Base-by-base conservation (phyloP, 1,284 basidiomycete genomes). In the Papiliotrema flavescens region DNA sequence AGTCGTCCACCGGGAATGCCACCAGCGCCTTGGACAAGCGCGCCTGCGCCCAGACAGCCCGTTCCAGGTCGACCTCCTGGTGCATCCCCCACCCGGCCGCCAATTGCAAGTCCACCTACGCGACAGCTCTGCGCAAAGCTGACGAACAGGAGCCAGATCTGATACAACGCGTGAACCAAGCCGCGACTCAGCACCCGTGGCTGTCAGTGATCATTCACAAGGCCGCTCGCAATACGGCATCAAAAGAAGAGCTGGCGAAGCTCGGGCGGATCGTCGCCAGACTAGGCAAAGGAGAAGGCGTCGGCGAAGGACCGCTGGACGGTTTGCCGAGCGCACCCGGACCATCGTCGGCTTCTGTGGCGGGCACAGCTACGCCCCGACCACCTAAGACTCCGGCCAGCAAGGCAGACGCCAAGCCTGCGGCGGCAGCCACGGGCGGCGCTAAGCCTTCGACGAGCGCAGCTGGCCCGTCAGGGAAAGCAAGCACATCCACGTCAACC, bases 171-270 rank as follows among this genome's bases (percentile, higher is more conserved):
- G 73, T 75, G 36, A 75, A 75, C 49, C 62, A 63, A 34, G 73
- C 73, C 3, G 73, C 73, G 0, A 57, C 67, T 0, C 63, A 65
- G 39, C 61, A 69, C 43, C 65, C 65, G 2, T 75, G 73, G 73
- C 60, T 75, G 0, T 69, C 69, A 1, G 57, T 68, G 4, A 56
- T 75, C 24, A 75, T 75, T 24, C 72, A 75, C 62, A 75, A 73
- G 59, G 73, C 73, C 1, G 73, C 73, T n/a, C 59, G 70, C 22
- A 67, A 62, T 46, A 62, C 61, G 5, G 73, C 73, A 2, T 67
- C 58, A 48, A 71, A 71, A 51, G 71, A 71, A 24, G 73, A 75
- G 56, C 57, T 75, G 23, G 69, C 70, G 3, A 67, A 70, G 32
- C 55, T 75, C 3, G 71, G 70, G 3, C 61, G 67, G 6, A 66